phyloP scores from a whole-genome alignment of 495 filamentous ascomycete genomes.

The Daldinia grandis region DNA sequence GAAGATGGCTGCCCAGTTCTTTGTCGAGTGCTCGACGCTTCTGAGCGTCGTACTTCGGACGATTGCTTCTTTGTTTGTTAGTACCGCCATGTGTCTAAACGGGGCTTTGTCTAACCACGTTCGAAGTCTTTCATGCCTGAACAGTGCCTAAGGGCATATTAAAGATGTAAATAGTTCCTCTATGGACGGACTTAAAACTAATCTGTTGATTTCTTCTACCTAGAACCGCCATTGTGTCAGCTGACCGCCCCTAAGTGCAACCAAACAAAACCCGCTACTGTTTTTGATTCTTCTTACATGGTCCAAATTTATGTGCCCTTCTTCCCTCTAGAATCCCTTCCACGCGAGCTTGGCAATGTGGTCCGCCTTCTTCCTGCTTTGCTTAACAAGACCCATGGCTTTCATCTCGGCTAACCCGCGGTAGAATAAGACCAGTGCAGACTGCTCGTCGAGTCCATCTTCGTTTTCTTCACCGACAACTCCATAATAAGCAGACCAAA shows the following conservation, averaged over 20 bases:
- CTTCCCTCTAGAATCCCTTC: slow-evolving; percentile 43
- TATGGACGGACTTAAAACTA: slow-evolving; percentile 3
- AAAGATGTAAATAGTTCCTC: slow-evolving; percentile 12
- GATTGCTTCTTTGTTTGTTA: slow-evolving; percentile 40
- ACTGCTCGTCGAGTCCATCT: slow-evolving; percentile 55
- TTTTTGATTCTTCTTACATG: slow-evolving; percentile 12
- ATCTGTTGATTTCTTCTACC: slow-evolving; percentile 21
- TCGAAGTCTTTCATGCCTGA: slow-evolving; percentile 41
- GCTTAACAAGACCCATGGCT: slow-evolving; percentile 85
- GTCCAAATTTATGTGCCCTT: neutral
- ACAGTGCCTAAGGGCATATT: slow-evolving; percentile 21
- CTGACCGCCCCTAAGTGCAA: neutral
- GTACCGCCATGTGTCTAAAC: slow-evolving; percentile 25
- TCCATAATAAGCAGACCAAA: slow-evolving; percentile 87
- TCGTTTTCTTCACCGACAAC: slow-evolving; percentile 72
- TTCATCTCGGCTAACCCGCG: slow-evolving; percentile 82
- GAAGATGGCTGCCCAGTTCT: slow-evolving; percentile 26
- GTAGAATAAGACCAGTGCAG: slow-evolving; percentile 79
- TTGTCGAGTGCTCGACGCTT: slow-evolving; percentile 37
- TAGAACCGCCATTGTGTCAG: slow-evolving; percentile 13
- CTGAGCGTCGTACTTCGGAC: slow-evolving; percentile 29
- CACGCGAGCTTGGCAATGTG: slow-evolving; percentile 81
- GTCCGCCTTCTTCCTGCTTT: slow-evolving; percentile 88
- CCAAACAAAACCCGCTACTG: slow-evolving; percentile 24
- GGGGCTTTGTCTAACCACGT: slow-evolving; percentile 36